phyloP scores from a whole-genome alignment of 2,329 filamentous ascomycete species.

The Sarocladiaceae sp. region DNA sequence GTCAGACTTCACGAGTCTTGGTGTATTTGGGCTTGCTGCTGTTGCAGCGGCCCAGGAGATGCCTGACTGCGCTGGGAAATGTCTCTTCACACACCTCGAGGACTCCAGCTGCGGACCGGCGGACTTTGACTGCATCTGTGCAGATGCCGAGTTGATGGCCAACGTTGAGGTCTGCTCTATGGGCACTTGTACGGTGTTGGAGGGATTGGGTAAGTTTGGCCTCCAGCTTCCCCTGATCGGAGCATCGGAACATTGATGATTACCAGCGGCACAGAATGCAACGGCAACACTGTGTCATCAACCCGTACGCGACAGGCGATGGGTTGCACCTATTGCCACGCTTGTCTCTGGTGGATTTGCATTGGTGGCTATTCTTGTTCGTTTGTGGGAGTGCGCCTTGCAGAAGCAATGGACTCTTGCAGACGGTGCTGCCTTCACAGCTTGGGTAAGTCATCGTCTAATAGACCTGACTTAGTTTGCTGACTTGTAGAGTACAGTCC shows the following conservation, averaged over 20 bases:
- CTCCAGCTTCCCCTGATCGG: background rate
- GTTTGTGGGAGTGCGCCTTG: background rate
- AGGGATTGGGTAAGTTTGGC: conserved; percentile 8
- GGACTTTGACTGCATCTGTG: conserved; percentile 9
- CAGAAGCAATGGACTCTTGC: background rate
- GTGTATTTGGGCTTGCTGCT: too few species aligned
- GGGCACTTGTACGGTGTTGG: conserved; percentile 5
- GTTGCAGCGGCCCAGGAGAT: background rate
- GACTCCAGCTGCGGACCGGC: background rate
- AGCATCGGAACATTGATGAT: background rate
- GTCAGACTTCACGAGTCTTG: too few species aligned
- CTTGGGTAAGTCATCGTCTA: background rate
- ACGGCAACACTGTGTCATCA: conserved; percentile 9
- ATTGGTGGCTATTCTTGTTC: background rate
- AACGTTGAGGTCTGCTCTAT: conserved; percentile 6
- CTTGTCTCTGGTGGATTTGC: conserved; percentile 3
- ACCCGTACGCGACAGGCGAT: conserved; percentile 2
- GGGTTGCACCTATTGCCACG: conserved; percentile 9
- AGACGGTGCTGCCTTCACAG: background rate
- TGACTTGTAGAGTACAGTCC: background rate
- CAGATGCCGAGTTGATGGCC: conserved; percentile 4
- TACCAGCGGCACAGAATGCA: background rate
- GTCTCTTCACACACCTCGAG: background rate
- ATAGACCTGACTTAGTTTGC: background rate
- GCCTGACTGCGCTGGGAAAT: background rate